Evolutionary conservation across 805 yeast genomes (phyloP), one percentile per base, ranked within the genome.

Genomic region (Wickerhamomyces chaumierensis): DNA sequence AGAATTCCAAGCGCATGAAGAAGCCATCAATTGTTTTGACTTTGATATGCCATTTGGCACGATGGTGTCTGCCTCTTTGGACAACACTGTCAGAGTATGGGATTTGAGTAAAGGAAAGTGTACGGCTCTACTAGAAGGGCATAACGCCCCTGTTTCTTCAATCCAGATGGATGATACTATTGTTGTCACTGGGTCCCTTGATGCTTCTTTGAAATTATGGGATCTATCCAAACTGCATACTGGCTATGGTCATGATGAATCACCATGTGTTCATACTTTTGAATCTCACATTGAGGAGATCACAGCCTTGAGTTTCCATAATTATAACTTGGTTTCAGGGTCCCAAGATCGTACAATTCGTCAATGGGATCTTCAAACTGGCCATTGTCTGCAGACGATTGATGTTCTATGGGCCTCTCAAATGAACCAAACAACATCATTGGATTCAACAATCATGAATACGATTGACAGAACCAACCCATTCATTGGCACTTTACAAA

Each of bases 11-110:
- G 76, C 77, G 1, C 84, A 78, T 49, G 64, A 63, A 4, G 73
- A 68, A 34, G 45, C 71, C 3, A 62, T 82, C 18, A 68, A 74
- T 1, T 66, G 75, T 27, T 53, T 81, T 42, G 87, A 78, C 45
- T 81, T 81, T 53, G 86, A 81, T 51, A 63, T 70, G 18, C 90
- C 90, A 13, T 81, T 78, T 57, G 88, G 87, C 2, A 75, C 76
- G 1, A 48, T 85, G 56, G 88, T 86, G 2, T 72, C 88, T 14
- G 85, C 95, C 0, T 74, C 86, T 12, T 60, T 75, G 48, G 95
- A 86, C 54, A 83, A 79, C 53, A 73, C 81, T 0, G 80, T 86
- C 3, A 69, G 80, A 45, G 81, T 87, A 4, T 87, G 95, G 95
- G 94, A 87, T 61, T 57, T 81, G 48, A 71, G 79, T 31, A 65